Base-by-base conservation (phyloP, 208 protist species). In the Leishmania braziliensis region DNA sequence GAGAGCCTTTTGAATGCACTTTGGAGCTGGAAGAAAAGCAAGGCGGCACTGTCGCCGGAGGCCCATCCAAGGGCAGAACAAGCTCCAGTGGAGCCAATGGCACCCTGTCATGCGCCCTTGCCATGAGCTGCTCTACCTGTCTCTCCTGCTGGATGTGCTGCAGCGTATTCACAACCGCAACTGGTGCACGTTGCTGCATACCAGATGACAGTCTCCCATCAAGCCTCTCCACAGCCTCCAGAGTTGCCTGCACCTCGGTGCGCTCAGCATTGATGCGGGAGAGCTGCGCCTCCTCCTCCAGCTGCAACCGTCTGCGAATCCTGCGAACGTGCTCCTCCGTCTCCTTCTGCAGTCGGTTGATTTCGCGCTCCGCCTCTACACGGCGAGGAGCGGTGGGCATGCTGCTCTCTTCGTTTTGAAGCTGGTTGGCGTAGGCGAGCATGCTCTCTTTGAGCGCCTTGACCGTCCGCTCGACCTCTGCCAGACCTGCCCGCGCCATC, bases 301-400 rank as follows among this genome's bases (percentile, higher is more conserved):
- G 80, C 81, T 94, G 88, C 60, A 93, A 62, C 72, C 71, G 77
- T 20, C 63, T 70, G 39, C 84, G 72, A 66, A 94, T 90, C 53
- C 39, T 65, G 16, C 80, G 75, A 43, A 93, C 82, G 53, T 82
- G 81, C 78, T 91, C 89, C 85, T 95, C 93, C 53, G 83, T 82
- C 85, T 95, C 89, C 18, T 82, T 89, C 51, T 90, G 93, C 33
- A 96, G 82, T 5, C 88, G 85, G 46, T 87, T 90, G 10, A 94
- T 84, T 73, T 95, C 88, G 14, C 79, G 63, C 76, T 90, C 80
- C 53, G 90, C 93, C 53, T 86, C 75, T 6, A 90, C 39, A 20
- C 88, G 93, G n/a, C 83, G 85, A 63, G 88, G 87, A 5, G 89
- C 85, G 36, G 58, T 90, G 3, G 75, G 29, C 84, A 96, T 84